Conservation (phyloP, 2,329 filamentous ascomycete species). For the Epichloe gansuensis region DNA sequence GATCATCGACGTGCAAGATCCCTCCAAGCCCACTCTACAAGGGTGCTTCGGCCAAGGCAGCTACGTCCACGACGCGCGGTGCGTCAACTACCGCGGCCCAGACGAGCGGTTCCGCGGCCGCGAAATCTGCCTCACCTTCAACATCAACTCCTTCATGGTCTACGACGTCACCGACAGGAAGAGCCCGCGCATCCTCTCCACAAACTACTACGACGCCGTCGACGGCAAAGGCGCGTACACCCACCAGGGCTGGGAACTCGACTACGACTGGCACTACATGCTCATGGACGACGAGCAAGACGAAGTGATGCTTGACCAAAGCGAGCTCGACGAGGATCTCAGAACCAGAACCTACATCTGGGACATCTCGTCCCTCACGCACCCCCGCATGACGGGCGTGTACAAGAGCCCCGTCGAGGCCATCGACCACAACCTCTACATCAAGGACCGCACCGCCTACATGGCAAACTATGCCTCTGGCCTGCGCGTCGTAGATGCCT, state of each 20-base stretch:
- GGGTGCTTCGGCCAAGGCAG: constrained; percentile 36
- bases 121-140: constrained; percentile 41
- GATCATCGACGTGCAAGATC: constrained; percentile 41
- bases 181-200: constrained; percentile 31
- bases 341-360: constrained; percentile 33
- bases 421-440: constrained; percentile 35
- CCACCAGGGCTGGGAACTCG: constrained; percentile 41
- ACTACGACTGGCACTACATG: constrained; percentile 27
- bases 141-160: constrained; percentile 35
- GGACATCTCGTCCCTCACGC: constrained; percentile 28
- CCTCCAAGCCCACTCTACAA: constrained; percentile 34
- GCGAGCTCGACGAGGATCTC: constrained; percentile 16
- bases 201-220: constrained; percentile 37
- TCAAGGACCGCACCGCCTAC: constrained; percentile 27
- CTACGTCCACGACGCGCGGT: constrained; percentile 40
- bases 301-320: constrained; percentile 28
- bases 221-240: constrained; percentile 30
- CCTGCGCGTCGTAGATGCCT: constrained; percentile 25
- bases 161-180: constrained; percentile 32
- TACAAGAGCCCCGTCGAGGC: constrained; percentile 25
- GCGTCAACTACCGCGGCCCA: constrained; percentile 38
- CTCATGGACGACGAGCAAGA: constrained; percentile 42
- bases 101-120: constrained; percentile 25
- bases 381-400: constrained; percentile 25
- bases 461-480: constrained; percentile 36